A percentile compares a stretch with the other conserved stretches of the same genome.
These are phyloP conservation scores for Colletotrichum aenigma DNA, from an alignment of 2,329 filamentous ascomycete genomes.

Conservation along the genomic window DNA sequence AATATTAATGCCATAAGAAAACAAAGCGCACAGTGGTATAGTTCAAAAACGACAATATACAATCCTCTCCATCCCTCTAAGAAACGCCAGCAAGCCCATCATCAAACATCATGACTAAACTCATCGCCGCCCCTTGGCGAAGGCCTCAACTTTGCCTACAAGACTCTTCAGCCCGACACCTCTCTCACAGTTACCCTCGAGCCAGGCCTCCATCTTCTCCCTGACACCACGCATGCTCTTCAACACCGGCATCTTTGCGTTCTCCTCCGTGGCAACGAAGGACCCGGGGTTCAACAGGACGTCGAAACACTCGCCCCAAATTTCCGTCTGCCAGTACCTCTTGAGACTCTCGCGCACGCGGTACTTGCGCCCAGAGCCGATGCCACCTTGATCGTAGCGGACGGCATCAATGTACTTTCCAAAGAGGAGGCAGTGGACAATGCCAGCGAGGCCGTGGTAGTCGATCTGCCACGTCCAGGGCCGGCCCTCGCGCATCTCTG, in stretches of 20 bases:
- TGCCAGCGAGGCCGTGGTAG: constrained; percentile 90
- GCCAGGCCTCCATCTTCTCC: constrained; percentile 82
- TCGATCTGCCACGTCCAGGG: constrained; percentile 99
- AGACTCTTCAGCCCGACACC: constrained; percentile 75
- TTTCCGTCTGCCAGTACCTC: constrained; percentile 93
- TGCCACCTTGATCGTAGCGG: constrained; percentile 56
- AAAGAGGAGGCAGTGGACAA: constrained; percentile 87
- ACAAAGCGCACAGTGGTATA: constrained; percentile 16
- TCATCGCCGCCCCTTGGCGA: constrained; percentile 40
- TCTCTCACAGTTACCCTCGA: constrained; percentile 81
- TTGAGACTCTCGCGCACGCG: constrained; percentile 84
- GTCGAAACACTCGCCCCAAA: constrained; percentile 86
- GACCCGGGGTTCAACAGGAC: constrained; percentile 81
- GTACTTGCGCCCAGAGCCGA: constrained; percentile 73
- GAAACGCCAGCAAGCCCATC: constrained; percentile 3
- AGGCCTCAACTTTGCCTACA: constrained; percentile 66
- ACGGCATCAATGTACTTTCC: constrained; percentile 92
- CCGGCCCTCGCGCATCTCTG: constrained; percentile 91
- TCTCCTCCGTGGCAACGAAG: constrained; percentile 69
- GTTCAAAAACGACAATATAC: background rate
- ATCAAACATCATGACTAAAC: background rate
- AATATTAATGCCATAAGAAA: background rate
- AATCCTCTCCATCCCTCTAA: background rate
- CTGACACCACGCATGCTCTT: constrained; percentile 71
- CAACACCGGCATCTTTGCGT: constrained; percentile 72